A percentile compares a stretch with the other conserved stretches of the same genome.
phyloP scores from a whole-genome alignment of 495 filamentous ascomycete species.

The Penicillium samsonianum region DNA sequence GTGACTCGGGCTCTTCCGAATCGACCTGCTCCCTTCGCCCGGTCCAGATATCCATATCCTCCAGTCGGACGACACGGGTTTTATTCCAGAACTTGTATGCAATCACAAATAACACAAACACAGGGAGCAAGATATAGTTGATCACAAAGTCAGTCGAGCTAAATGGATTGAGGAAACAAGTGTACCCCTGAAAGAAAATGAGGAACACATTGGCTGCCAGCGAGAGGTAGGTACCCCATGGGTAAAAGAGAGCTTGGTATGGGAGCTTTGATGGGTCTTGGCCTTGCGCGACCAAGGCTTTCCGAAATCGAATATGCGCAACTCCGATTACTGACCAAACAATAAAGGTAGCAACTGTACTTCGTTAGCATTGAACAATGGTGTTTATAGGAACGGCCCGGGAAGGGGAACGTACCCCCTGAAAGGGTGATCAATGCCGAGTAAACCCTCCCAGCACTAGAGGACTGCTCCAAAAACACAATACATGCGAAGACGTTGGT shows the following conservation, averaged over 20 bases:
- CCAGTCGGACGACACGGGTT: constrained; percentile 51
- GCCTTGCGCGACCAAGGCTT: constrained; percentile 57
- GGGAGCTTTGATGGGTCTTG: constrained; percentile 54
- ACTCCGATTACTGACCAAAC: constrained; percentile 67
- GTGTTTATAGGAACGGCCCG: not conserved
- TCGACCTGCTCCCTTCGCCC: constrained; percentile 48
- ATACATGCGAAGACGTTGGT: constrained; percentile 66
- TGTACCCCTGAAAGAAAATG: constrained; percentile 65
- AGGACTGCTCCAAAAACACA: constrained; percentile 64
- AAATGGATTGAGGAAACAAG: constrained; percentile 56
- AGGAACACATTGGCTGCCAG: constrained; percentile 62
- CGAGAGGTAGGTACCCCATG: constrained; percentile 63
- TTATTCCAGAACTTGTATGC: constrained; percentile 61
- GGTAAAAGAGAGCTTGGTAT: constrained; percentile 60
- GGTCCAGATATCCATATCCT: constrained; percentile 62
- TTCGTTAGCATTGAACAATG: constrained; percentile 13
- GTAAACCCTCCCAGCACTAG: constrained; percentile 57
- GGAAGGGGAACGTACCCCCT: constrained; percentile 32
- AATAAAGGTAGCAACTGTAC: constrained; percentile 62
- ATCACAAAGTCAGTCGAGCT: constrained; percentile 62
- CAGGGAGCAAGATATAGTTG: constrained; percentile 66
- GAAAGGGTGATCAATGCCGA: constrained; percentile 46
- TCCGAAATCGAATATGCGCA: constrained; percentile 67
- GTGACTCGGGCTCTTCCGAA: constrained; percentile 11
- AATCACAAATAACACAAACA: constrained; percentile 61